A percentile compares a stretch with the other conserved stretches of the same genome.
Conservation (phyloP, 352 stramenopile species). For the Phytophthora citrophthora region DNA sequence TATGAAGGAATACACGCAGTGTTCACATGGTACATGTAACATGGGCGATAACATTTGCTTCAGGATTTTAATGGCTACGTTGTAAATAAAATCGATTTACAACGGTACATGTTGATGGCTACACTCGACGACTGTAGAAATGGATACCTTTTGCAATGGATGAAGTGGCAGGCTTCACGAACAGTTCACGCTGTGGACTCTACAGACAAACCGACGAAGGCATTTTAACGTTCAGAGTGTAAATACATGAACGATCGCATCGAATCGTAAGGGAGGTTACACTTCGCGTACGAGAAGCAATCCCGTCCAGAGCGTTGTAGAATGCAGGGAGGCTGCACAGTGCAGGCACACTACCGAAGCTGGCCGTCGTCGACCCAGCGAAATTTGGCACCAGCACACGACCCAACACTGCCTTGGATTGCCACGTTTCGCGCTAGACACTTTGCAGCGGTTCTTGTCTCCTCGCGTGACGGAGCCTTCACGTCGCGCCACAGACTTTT, state of each 20-base stretch:
- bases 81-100: too few relatives aligned
- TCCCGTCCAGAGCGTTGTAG: background rate
- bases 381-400: conserved; percentile 3
- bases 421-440: background rate
- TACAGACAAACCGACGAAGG: too few relatives aligned
- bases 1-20: too few relatives aligned
- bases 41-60: too few relatives aligned
- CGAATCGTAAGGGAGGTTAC: too few relatives aligned
- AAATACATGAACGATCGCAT: too few relatives aligned
- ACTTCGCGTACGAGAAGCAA: background rate
- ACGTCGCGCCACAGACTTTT: conserved; percentile 16
- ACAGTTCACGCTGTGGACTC: too few relatives aligned
- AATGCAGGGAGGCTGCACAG: background rate
- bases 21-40: too few relatives aligned
- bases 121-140: conserved; percentile 10
- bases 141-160: background rate
- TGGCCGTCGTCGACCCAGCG: background rate
- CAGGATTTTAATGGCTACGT: too few relatives aligned
- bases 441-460: conserved; percentile 3
- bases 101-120: too few relatives aligned
- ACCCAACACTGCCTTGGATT: background rate
- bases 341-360: background rate
- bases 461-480: conserved; percentile 1
- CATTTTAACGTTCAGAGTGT: too few relatives aligned
- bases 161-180: too few relatives aligned